Evolutionary conservation across 768 basidiomycete species (phyloP).

Genomic region (Cantharellus cinnabarinus): DNA sequence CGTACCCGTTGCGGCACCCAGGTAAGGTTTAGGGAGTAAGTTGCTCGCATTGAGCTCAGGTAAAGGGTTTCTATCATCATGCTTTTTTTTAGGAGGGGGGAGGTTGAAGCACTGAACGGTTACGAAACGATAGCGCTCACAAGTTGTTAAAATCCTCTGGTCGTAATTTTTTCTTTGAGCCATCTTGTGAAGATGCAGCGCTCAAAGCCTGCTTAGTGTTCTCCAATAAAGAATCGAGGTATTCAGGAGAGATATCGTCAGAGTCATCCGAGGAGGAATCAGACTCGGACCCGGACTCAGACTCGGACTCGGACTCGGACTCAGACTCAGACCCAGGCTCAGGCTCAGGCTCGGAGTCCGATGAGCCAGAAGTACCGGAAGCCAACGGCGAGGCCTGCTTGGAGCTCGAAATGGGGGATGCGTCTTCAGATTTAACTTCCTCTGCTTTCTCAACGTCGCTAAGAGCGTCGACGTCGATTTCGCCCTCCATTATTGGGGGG

Average conservation of each 20-base stretch:
- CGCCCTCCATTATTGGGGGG: too few species aligned
- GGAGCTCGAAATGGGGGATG: background rate
- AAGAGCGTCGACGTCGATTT: too few species aligned
- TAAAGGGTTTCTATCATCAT: too few species aligned
- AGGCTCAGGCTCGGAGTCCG: background rate
- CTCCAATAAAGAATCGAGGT: conserved; percentile 5
- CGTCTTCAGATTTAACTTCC: background rate
- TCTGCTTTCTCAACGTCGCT: background rate
- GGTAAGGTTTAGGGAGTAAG: conserved; percentile 33
- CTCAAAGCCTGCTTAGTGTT: conserved; percentile 4
- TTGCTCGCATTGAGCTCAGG: too few species aligned
- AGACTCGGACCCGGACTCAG: background rate
- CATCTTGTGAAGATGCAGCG: too few species aligned
- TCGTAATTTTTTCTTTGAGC: background rate
- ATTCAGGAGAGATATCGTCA: background rate
- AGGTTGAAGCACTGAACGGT: too few species aligned
- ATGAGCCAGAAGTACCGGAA: background rate
- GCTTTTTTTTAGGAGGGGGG: too few species aligned
- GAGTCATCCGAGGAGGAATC: conserved; percentile 1
- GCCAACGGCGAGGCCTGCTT: too few species aligned
- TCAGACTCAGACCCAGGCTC: background rate
- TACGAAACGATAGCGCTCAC: background rate
- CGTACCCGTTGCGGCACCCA: conserved; percentile 25
- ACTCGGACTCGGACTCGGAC: background rate
- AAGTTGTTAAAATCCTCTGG: background rate